These are phyloP conservation scores for Arthrobotrys conoides DNA, from an alignment of 2,329 filamentous ascomycete species.

Conservation along the genomic window DNA sequence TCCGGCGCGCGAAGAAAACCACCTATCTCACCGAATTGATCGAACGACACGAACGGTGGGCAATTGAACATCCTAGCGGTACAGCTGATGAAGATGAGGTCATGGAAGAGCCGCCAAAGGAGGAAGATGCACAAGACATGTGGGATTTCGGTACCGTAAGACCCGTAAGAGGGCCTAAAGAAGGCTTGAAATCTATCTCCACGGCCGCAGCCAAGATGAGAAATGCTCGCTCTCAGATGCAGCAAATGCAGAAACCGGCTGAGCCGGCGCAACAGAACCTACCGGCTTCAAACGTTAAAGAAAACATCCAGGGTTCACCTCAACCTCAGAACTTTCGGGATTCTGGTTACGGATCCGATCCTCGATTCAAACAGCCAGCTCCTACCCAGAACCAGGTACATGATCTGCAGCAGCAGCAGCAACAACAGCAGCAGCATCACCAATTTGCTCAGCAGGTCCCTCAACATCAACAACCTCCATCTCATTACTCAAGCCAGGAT, in stretches of 20 bases:
- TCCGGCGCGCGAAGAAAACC: constrained; percentile 91
- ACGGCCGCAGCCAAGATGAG: constrained; percentile 65
- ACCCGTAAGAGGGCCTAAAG: constrained; percentile 77
- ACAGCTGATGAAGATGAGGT: constrained; percentile 76
- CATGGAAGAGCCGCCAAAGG: constrained; percentile 70
- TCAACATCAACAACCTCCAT: constrained; percentile 57
- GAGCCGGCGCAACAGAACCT: constrained; percentile 27
- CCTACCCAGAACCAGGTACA: constrained; percentile 75
- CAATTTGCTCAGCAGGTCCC: constrained; percentile 39
- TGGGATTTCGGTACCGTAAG: constrained; percentile 99
- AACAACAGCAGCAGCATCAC: constrained; percentile 64
- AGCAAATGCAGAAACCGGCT: constrained; percentile 42
- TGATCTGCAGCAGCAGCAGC: constrained; percentile 77
- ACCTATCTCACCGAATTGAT: constrained; percentile 97
- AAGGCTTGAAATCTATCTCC: constrained; percentile 56
- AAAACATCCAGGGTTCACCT: constrained; percentile 39
- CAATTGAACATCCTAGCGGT: constrained; percentile 77
- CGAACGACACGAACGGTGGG: constrained; percentile 89
- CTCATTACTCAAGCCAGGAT: constrained; percentile 53
- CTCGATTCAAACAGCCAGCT: constrained; percentile 68
- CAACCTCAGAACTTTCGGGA: constrained; percentile 56
- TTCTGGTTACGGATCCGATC: constrained; percentile 65
- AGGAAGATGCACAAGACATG: constrained; percentile 81
- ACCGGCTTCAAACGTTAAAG: constrained; percentile 37
- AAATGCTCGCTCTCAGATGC: constrained; percentile 71